Percentiles rank a stretch among this genome's conserved stretches.
phyloP scores from a whole-genome alignment of 2,329 filamentous ascomycete species.

The Endothia cerciana region DNA sequence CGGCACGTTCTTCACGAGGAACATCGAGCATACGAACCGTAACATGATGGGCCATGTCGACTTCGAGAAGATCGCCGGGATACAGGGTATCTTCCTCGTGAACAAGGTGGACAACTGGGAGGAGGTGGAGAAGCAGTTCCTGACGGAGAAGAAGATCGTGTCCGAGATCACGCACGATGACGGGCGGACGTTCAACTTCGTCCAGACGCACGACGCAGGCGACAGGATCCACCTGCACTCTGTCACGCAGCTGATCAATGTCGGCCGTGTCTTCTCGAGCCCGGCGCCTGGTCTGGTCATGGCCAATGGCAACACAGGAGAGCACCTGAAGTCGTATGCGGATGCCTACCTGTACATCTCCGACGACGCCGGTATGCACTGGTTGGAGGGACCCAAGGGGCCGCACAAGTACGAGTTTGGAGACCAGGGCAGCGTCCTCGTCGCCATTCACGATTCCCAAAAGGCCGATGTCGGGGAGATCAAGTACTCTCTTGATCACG shows the following conservation, averaged over 20 bases:
- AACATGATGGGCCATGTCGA: constrained; percentile 78
- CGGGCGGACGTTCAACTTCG: constrained; percentile 77
- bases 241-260: constrained; percentile 80
- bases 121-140: constrained; percentile 62
- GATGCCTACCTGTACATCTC: constrained; percentile 86
- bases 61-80: constrained; percentile 90
- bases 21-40: constrained; percentile 90
- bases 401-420: constrained; percentile 97
- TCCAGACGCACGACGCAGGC: constrained; percentile 63
- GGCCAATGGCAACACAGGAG: constrained; percentile 89
- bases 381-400: constrained; percentile 74
- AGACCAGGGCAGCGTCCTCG: constrained; percentile 85
- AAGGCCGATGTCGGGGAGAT: constrained; percentile 62
- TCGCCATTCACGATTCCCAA: constrained; percentile 78
- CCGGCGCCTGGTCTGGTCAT: constrained; percentile 91
- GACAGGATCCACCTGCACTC: constrained; percentile 85
- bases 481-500: constrained; percentile 86
- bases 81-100: constrained; percentile 89
- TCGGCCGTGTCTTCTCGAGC: constrained; percentile 88
- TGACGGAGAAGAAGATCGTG: constrained; percentile 67
- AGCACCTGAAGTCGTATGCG: constrained; percentile 68
- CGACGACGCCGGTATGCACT: constrained; percentile 85
- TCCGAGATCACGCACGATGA: constrained; percentile 95
- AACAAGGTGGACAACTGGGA: constrained; percentile 89
- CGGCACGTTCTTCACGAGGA: constrained; percentile 92